Base-by-base conservation (phyloP, 1,284 basidiomycete species). In the Lentinus polychrous region DNA sequence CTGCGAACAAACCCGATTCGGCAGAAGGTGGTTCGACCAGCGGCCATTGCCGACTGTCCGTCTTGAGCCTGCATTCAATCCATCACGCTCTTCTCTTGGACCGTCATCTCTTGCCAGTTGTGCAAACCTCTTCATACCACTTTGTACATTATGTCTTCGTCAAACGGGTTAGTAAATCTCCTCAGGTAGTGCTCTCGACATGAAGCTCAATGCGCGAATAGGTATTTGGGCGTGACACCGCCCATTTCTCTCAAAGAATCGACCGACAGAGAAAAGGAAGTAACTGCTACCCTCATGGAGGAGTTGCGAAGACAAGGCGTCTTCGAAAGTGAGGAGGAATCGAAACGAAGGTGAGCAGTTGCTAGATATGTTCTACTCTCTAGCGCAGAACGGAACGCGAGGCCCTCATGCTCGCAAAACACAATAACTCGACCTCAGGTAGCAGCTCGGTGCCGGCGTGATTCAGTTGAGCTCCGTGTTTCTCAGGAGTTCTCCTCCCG, bases 261-360 rank as follows among this genome's bases (percentile, higher is more conserved):
- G 35, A 81, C 73, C 54, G 71, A 83, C 59, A 72, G 81, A 63
- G 78, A 88, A 69, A 78, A 89, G 72, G 80, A 83, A 62, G 83
- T 96, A n/a, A 96, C 94, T 1, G 68, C 79, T 32, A 86, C 86
- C 33, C 75, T 94, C 55, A 88, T 92, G 86, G 84, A 90, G 48
- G 95, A 99, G 67, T 78, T 99, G 12, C 78, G 84, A 57, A 73
- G 79, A 47, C 86, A 96, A 62, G 86, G 89, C 51, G 88, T 86
- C 11, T 96, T 97, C 66, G 95, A 98, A 69, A 85, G 76, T 40
- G 86, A 93, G 55, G 87, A 93, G 49, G 94, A 98, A 66, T 79
- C 91, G 31, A 83, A 86, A 66, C 85, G 82, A 53, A 86, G 95
- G 94, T 94, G 63, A 72, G 86, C 58, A 56, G 50, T 23, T 40